phyloP scores from a whole-genome alignment of 2,329 filamentous ascomycete genomes.

The Tolypocladium guangdongense region DNA sequence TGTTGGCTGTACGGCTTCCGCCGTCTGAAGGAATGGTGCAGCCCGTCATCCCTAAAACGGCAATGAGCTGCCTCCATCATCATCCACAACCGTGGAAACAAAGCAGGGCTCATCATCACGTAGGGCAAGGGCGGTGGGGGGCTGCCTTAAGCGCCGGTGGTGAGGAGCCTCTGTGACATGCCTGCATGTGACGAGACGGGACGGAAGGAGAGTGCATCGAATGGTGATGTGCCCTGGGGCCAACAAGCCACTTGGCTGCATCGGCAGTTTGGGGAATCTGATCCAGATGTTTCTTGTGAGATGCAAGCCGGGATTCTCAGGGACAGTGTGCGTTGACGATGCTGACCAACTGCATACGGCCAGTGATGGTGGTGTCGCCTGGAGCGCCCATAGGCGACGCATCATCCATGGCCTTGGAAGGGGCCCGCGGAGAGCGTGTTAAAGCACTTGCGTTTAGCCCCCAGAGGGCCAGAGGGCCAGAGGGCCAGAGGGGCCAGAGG shows the following conservation, averaged over 20 bases:
- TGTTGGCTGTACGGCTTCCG: constrained; percentile 1
- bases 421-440: too few species aligned
- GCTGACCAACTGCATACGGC: not conserved
- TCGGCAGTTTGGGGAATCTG: not conserved
- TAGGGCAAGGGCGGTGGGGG: not conserved
- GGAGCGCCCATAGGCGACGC: not conserved
- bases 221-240: not conserved
- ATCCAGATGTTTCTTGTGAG: not conserved
- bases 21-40: not conserved
- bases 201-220: not conserved
- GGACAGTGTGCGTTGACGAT: not conserved
- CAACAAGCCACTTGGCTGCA: not conserved
- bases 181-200: not conserved
- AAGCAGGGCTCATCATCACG: not conserved
- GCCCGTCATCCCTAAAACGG: not conserved
- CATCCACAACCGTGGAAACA: not conserved
- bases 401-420: too few species aligned
- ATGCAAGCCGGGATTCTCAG: not conserved
- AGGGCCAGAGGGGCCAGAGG: not conserved
- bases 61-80: not conserved
- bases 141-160: not conserved
- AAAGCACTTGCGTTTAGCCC: not conserved
- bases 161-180: not conserved
- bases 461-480: not conserved
- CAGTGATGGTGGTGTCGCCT: not conserved